phyloP scores from a whole-genome alignment of 345 rosid genomes.

The Kernera saxatilis region DNA sequence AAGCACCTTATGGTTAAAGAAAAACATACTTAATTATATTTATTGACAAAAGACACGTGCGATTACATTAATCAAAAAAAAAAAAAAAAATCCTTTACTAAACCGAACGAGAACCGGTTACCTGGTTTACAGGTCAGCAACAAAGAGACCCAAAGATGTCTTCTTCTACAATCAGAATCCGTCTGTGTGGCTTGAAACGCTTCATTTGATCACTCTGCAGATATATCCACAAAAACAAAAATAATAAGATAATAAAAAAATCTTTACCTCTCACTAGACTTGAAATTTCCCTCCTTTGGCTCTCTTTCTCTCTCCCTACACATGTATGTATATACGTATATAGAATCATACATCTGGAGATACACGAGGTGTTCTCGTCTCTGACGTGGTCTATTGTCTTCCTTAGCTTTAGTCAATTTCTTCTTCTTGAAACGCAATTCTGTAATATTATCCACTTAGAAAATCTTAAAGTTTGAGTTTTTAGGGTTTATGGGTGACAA shows the following conservation, averaged over 20 bases:
- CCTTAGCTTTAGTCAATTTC: constrained; percentile 28
- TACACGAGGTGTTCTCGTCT: constrained; percentile 5
- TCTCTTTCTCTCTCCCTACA: constrained; percentile 10
- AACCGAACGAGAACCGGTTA: constrained; percentile 8
- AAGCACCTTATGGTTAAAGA: too few relatives aligned
- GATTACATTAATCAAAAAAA: too few relatives aligned
- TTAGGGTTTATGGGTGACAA: constrained; percentile 21
- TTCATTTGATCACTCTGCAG: constrained; percentile 8
- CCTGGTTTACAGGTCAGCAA: background rate
- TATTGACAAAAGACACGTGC: background rate
- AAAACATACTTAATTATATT: too few relatives aligned
- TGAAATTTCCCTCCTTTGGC: constrained; percentile 8
- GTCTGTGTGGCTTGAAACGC: constrained; percentile 29
- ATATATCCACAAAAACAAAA: constrained; percentile 26
- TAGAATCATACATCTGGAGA: constrained; percentile 10
- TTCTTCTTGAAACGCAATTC: background rate
- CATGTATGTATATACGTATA: background rate
- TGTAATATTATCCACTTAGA: constrained; percentile 1
- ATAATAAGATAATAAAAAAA: background rate
- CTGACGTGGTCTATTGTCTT: constrained; percentile 35
- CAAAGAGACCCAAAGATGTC: constrained; percentile 1
- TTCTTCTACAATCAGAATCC: constrained; percentile 25
- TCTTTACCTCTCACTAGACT: constrained; percentile 8
- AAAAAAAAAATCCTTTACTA: background rate
- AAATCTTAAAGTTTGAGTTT: background rate